Base-by-base conservation (phyloP, 2,329 filamentous ascomycete species). In the Apiospora sp. region DNA sequence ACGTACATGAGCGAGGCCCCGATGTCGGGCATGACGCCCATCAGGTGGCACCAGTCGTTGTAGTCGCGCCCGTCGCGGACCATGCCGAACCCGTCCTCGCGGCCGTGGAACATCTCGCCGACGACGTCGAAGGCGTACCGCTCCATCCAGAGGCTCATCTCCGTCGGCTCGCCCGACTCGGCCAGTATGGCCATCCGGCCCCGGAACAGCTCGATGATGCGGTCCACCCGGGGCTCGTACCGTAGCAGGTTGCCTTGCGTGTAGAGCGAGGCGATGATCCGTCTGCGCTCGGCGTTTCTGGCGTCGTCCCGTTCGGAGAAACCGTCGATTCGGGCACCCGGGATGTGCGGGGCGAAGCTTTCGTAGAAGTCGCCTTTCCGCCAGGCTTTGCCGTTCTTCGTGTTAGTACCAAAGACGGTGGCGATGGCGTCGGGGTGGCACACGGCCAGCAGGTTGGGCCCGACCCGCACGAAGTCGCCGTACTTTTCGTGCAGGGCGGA, bases 71-170 rank as follows among this genome's bases (percentile, higher is more conserved):
- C 67, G 14, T 68, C 67, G 67, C 67, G 67, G 10, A 68, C 67
- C 67, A 68, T 68, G 24, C 24, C 67, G 67, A 68, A 68, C 7
- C 67, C 67, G 43, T 68, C 67, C 67, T 68, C 67, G 24, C 43
- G 67, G 43, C 67, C 67, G 24, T 68, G 67, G 24, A 34, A 48
- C 14, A 68, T 49, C 67, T 68, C 67, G 14, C 43, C 67, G 24
- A 68, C 22, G 43, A 68, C 67, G 24, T 48, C 67, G 6, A 68
- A 68, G 14, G 43, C 67, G 24, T 68, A 68, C 8, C 67, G 67
- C 24, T 68, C 67, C 67, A 68, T 68, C 43, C 67, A 68, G 14
- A 68, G 24, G 43, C 67, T 68, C 67, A 68, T 49, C 5, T 68
- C 67, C 16, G 24, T 22, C 7, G 43, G 1, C 14, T 68, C 67